Evolutionary conservation across 2,329 filamentous ascomycete genomes (phyloP).

Genomic region (Dothideomycetes sp.): DNA sequence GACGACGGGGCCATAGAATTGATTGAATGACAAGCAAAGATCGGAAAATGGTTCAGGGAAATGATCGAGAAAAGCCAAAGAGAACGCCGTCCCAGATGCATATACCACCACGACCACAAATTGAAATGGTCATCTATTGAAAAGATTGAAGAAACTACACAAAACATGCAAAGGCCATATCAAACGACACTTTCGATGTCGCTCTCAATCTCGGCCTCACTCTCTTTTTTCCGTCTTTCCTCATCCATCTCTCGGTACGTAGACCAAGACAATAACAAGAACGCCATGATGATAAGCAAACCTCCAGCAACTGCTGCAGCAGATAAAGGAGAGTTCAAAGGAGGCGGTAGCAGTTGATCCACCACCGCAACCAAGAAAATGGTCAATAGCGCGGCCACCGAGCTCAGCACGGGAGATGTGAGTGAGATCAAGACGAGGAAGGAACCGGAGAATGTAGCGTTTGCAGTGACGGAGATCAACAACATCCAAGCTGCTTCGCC

Average conservation of each 20-base stretch:
- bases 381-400: conserved; percentile 84
- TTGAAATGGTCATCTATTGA: too few species aligned
- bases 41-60: too few species aligned
- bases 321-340: conserved; percentile 61
- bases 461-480: conserved; percentile 69
- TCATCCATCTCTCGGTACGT: conserved; percentile 91
- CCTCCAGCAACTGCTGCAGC: conserved; percentile 73
- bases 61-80: too few species aligned
- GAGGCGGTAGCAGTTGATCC: conserved; percentile 70
- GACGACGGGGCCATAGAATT: too few species aligned
- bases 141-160: too few species aligned
- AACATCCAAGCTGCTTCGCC: conserved; percentile 74
- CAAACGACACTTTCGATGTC: conserved; percentile 32
- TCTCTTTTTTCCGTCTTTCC: conserved; percentile 55
- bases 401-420: conserved; percentile 76
- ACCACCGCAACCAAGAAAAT: conserved; percentile 94
- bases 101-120: too few species aligned
- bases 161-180: background rate
- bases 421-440: conserved; percentile 90
- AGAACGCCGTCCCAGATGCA: too few species aligned
- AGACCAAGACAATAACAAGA: conserved; percentile 78
- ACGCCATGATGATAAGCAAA: conserved; percentile 76
- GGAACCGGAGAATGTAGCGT: conserved; percentile 84
- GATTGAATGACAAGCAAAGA: too few species aligned
- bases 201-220: conserved; percentile 32